Evolutionary conservation across 2,329 filamentous ascomycete genomes (phyloP).

Genomic region (Colletotrichum spinosum): DNA sequence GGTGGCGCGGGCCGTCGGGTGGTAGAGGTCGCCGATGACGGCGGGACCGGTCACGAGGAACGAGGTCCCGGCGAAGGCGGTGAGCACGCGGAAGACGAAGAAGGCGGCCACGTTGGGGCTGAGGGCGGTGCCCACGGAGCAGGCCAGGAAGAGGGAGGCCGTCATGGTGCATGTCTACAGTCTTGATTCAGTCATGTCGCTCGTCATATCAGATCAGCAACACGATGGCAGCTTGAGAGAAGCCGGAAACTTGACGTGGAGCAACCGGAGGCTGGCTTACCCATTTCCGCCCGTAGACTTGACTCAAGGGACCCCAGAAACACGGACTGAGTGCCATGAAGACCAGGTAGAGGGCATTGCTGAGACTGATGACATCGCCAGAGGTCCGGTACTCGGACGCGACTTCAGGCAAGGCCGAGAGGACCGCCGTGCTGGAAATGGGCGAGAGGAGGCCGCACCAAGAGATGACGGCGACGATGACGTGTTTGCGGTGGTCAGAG

Average conservation of each 20-base stretch:
- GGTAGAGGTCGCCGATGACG: conserved; percentile 68
- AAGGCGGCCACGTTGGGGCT: conserved; percentile 74
- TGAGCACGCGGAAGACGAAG: conserved; percentile 76
- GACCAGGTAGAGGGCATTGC: conserved; percentile 77
- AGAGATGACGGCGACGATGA: conserved; percentile 76
- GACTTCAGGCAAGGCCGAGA: conserved; percentile 81
- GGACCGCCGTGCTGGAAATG: conserved; percentile 77
- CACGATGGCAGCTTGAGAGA: neutral
- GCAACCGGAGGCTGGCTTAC: conserved; percentile 43
- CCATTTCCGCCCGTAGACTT: conserved; percentile 65
- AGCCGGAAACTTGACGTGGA: neutral
- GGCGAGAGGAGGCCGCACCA: conserved; percentile 83
- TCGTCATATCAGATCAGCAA: neutral
- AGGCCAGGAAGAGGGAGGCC: conserved; percentile 66
- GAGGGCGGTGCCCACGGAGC: conserved; percentile 74
- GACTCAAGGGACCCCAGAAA: conserved; percentile 75
- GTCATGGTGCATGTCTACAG: conserved; percentile 37
- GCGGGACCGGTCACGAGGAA: conserved; percentile 76
- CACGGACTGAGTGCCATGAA: conserved; percentile 76
- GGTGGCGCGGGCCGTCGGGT: conserved; percentile 72
- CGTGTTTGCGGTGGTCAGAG: conserved; percentile 68
- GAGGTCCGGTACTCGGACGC: conserved; percentile 73
- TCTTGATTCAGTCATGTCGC: neutral
- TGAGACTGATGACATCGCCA: conserved; percentile 71
- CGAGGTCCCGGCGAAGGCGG: conserved; percentile 76